Percentiles rank a stretch among this genome's conserved stretches.
phyloP scores from a whole-genome alignment of 306 rosid genomes.

The Heteromeles arbutifolia region DNA sequence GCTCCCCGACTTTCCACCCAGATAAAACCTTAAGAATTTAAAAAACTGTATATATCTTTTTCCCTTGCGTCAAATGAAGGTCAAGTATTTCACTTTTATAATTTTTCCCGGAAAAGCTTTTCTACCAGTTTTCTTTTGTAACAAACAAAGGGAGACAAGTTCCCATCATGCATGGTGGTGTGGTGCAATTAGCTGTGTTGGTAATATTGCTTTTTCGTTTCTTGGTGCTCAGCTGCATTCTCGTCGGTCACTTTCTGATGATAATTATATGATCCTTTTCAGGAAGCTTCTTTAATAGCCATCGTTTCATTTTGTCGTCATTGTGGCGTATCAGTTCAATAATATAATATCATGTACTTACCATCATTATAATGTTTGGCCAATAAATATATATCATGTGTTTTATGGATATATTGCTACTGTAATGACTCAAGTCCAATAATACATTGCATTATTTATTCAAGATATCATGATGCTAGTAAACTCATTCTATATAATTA shows the following conservation, averaged over 20 bases:
- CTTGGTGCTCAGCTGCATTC: slow-evolving; percentile 46
- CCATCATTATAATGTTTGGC: neutral
- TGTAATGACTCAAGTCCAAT: no score
- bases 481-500: no score
- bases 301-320: neutral
- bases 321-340: no score
- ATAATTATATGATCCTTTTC: neutral
- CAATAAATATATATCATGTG: no score
- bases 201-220: slow-evolving; percentile 52
- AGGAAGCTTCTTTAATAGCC: slow-evolving; percentile 35
- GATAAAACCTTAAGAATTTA: neutral
- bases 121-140: slow-evolving; percentile 10
- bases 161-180: slow-evolving; percentile 10
- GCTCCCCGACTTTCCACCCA: slow-evolving; percentile 12
- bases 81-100: slow-evolving; percentile 46
- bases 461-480: no score
- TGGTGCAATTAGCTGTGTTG: slow-evolving; percentile 9
- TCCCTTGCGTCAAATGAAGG: slow-evolving; percentile 63
- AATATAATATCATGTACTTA: no score
- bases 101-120: slow-evolving; percentile 5
- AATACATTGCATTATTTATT: no score
- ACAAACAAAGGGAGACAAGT: slow-evolving; percentile 21
- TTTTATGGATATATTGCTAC: no score
- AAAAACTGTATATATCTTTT: neutral
- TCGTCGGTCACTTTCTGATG: slow-evolving; percentile 17